Evolutionary conservation across 805 yeast genomes (phyloP).

Genomic region (Candida pseudoglaebosa): DNA sequence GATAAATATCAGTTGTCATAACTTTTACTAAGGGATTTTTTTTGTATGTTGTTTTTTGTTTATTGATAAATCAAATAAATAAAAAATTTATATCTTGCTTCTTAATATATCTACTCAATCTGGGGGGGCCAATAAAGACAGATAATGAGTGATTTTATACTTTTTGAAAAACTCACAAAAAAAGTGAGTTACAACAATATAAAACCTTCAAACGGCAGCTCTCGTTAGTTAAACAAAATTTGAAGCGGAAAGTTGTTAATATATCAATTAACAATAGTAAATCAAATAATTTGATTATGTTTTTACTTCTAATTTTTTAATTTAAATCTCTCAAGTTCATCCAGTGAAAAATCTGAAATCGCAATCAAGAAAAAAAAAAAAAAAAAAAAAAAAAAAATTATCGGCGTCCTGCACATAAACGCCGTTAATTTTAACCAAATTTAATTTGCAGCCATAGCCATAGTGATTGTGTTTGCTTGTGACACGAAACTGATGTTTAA

Average conservation of each 20-base stretch:
- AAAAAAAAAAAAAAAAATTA: constrained; percentile 1
- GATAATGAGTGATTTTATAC: constrained; percentile 4
- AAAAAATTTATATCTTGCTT: neutral
- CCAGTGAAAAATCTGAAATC: neutral
- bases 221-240: constrained; percentile 21
- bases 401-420: neutral
- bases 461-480: neutral
- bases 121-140: constrained; percentile 5
- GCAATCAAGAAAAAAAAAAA: neutral
- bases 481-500: neutral
- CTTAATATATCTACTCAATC: constrained; percentile 3
- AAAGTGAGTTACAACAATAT: constrained; percentile 26
- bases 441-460: constrained; percentile 1
- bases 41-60: neutral
- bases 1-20: constrained; percentile 16
- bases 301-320: neutral
- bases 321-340: too few relatives aligned
- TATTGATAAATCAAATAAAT: neutral
- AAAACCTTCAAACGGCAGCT: constrained; percentile 43
- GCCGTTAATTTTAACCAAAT: neutral
- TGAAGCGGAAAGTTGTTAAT: neutral
- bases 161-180: constrained; percentile 23
- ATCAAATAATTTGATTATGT: neutral
- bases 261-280: neutral
- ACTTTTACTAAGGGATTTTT: constrained; percentile 8